phyloP scores from a whole-genome alignment of 2,329 filamentous ascomycete species.

The Scopulariopsis brevicaulis region DNA sequence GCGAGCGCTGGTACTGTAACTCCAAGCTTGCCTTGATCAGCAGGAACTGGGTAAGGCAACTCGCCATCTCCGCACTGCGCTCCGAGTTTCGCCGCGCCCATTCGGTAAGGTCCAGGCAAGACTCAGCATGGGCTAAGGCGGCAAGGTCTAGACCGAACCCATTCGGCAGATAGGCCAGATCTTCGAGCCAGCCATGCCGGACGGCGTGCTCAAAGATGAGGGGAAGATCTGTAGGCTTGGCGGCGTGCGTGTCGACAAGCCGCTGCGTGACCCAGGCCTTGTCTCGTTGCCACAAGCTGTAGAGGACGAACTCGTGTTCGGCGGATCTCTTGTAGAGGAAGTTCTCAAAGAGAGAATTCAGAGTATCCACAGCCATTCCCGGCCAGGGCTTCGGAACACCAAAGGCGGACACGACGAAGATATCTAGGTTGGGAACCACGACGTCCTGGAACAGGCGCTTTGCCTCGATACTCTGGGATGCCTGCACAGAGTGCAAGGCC shows the following conservation, averaged over 20 bases:
- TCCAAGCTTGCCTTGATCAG: conserved; percentile 78
- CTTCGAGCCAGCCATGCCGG: conserved; percentile 74
- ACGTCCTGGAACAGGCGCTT: conserved; percentile 56
- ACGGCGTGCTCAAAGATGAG: conserved; percentile 52
- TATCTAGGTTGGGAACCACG: conserved; percentile 62
- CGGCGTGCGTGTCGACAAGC: conserved; percentile 71
- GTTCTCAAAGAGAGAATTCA: conserved; percentile 68
- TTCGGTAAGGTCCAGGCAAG: conserved; percentile 65
- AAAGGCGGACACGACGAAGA: conserved; percentile 69
- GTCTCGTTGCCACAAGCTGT: conserved; percentile 86
- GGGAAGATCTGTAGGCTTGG: conserved; percentile 44
- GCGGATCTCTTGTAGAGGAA: conserved; percentile 71
- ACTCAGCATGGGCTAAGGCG: conserved; percentile 71
- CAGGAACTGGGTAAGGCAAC: conserved; percentile 67
- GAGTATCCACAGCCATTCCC: conserved; percentile 59
- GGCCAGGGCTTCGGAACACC: conserved; percentile 71
- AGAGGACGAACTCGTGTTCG: conserved; percentile 77
- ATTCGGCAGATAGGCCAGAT: conserved; percentile 66
- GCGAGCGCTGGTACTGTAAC: conserved; percentile 56
- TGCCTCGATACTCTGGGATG: conserved; percentile 51
- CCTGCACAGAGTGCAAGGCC: conserved; percentile 47
- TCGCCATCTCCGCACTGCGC: conserved; percentile 54
- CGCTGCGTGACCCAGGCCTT: conserved; percentile 74
- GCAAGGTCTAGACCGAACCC: conserved; percentile 83
- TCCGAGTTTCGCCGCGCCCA: conserved; percentile 68